Base-by-base conservation (phyloP, 257 asterid genomes). In the Datura wrightii region DNA sequence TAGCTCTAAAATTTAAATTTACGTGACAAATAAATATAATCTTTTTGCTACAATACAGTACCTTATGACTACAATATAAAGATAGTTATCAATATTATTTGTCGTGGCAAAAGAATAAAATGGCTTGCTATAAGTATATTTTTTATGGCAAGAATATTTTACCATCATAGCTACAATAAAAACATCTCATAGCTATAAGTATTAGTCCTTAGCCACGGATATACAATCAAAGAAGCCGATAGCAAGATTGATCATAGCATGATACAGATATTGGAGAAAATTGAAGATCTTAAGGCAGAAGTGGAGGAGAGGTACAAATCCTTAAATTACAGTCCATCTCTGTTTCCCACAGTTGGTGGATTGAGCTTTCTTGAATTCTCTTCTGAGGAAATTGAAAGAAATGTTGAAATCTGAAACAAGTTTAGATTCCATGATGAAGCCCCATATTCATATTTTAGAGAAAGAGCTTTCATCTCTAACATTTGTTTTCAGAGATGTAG, bases 291-390 rank as follows among this genome's bases (percentile, higher is more conserved):
- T 0, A 74, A 46, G 59, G 42, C 3, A 48, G 42, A 46, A 74
- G 7, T 48, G 0, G 80, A 74, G 59, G 5, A 2, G 10, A 19
- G 0, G 11, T 74, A 48, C 13, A 72, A 46, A 72, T 72, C 41
- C 59, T 46, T 72, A 10, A 72, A 19, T 19, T 46, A 0, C 8
- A 46, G 3, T 1, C 42, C 59, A 19, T 72, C 80, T 6, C n/a
- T 10, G 19, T 46, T 72, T 9, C 42, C 58, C 36, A 59, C 11
- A 0, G 4, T n/a, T 59, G 34, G 66, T n/a, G 46, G 31, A n/a
- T 79, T 79, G 83, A 41, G 66, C 31, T 19, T 50, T 54, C 50
- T 79, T 19, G 83, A n/a, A 79, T 50, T 46, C 15, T 50, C 18
- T 50, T 13, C 18, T 11, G 8, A 42, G 13, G 34, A 18, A 79